Evolutionary conservation across 2,329 filamentous ascomycete species (phyloP), one percentile per base, ranked within the genome.

Genomic region (Aspergillus felis): DNA sequence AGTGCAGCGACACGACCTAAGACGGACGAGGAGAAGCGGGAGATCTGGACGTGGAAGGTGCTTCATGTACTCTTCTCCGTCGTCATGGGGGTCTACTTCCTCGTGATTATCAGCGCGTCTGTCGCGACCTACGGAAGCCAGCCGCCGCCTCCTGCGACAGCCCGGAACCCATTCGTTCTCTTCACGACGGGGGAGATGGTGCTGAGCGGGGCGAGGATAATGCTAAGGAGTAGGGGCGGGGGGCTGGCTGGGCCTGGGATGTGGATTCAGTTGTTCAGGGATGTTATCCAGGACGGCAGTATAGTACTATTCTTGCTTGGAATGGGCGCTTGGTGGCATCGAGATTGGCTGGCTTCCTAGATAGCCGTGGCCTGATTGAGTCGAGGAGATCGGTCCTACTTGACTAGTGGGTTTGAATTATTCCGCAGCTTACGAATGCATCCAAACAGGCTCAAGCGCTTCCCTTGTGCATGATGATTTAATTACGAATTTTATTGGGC

Each of bases 41-140:
- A 66, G 12, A 61, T 68, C 38, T 66, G 63, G 47, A 61, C 82
- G 9, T 87, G 84, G 85, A 81, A 83, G 53, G 69, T 84, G 24
- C 68, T 86, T 9, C 85, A 87, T 65, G 78, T 81, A 4, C 49
- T 86, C 17, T 85, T 87, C 67, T 79, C 84, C 3, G 68, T 86
- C n/a, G 66, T 71, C 2, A 74, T 86, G 24, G 84, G 81, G 0
- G 63, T 81, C 44, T 88, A 87, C 69, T 76, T 78, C 41, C 60
- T 78, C 0, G 67, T 75, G 28, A 57, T 73, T 17, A 64, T 78
- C 42, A 64, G 70, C 28, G 59, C 67, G 35, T 74, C 77, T 17
- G 69, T 76, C 46, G 62, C 68, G 29, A 66, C 68, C 49, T 79
- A 72, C 54, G 76, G 76, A 12, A 69, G 64, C 55, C 68, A 69